Evolutionary conservation across 495 filamentous ascomycete genomes (phyloP).

Genomic region (Hypoxylon perforatum): DNA sequence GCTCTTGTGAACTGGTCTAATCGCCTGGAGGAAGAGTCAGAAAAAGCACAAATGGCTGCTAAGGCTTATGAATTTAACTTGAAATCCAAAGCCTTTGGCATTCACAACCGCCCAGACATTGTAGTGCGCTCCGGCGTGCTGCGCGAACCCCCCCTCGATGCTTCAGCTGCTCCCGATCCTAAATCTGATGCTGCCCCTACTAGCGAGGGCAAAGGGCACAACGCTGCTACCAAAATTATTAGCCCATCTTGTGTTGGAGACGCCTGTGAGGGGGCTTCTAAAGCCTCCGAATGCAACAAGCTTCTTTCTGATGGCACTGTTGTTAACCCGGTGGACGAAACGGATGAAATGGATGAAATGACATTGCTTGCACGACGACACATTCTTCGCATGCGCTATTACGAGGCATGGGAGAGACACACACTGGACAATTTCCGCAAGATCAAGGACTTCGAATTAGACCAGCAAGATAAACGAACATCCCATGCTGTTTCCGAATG

Average conservation of each 20-base stretch:
- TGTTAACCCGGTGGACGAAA: constrained; percentile 20
- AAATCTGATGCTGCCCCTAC: not conserved
- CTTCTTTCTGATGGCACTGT: constrained; percentile 1
- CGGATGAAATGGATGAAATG: constrained; percentile 50
- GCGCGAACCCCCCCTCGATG: not conserved
- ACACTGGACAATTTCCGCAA: constrained; percentile 77
- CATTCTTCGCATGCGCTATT: constrained; percentile 76
- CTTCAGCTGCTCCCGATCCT: constrained; percentile 5
- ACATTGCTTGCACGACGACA: constrained; percentile 72
- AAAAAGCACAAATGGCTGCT: constrained; percentile 45
- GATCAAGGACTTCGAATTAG: constrained; percentile 68
- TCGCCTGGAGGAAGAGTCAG: constrained; percentile 67
- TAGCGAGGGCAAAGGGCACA: not conserved
- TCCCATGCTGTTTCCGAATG: constrained; percentile 31
- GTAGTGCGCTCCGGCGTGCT: not conserved
- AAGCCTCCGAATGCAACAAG: not conserved
- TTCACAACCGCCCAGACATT: constrained; percentile 8
- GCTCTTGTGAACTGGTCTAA: constrained; percentile 81
- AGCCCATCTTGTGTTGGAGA: not conserved
- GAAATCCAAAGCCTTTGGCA: constrained; percentile 43
- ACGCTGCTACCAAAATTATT: not conserved
- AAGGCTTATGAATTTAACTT: constrained; percentile 43
- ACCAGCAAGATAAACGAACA: constrained; percentile 46
- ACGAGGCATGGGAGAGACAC: constrained; percentile 80
- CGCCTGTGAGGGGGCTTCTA: not conserved